A percentile compares a stretch with the other conserved stretches of the same genome.
These are phyloP conservation scores for Volvox carteri DNA, from an alignment of 163 green algal species.

Conservation along the genomic window DNA sequence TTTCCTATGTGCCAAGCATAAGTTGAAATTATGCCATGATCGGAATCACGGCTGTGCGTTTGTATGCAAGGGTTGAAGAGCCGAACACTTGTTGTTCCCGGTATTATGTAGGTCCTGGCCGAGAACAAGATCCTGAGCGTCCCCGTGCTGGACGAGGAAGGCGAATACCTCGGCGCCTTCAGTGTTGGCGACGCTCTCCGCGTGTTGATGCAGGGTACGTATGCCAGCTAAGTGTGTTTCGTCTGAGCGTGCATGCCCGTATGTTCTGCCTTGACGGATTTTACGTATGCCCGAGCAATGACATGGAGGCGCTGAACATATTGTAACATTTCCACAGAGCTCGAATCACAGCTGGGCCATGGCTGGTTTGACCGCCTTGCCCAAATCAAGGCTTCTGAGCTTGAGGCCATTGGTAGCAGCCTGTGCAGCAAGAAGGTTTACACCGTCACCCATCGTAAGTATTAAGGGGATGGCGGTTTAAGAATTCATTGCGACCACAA, in stretches of 20 bases:
- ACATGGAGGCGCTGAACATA: too few relatives aligned
- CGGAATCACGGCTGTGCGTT: too few relatives aligned
- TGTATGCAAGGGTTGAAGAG: too few relatives aligned
- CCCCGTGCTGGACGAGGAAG: slow-evolving; percentile 72
- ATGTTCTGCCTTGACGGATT: too few relatives aligned
- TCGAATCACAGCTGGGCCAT: slow-evolving; percentile 59
- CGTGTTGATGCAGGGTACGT: slow-evolving; percentile 56
- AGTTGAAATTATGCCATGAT: too few relatives aligned
- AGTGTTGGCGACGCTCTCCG: slow-evolving; percentile 59
- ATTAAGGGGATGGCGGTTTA: too few relatives aligned
- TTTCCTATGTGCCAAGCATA: too few relatives aligned
- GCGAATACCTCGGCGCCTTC: slow-evolving; percentile 69
- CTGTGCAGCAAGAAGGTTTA: slow-evolving; percentile 58
- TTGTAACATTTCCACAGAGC: slow-evolving; percentile 33
- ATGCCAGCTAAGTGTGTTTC: too few relatives aligned
- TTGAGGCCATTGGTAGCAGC: slow-evolving; percentile 55
- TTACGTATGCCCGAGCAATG: too few relatives aligned
- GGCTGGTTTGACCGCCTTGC: slow-evolving; percentile 55
- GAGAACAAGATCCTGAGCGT: slow-evolving; percentile 60
- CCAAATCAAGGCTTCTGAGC: slow-evolving; percentile 51
- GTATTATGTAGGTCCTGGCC: slow-evolving; percentile 26
- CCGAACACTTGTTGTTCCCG: too few relatives aligned
- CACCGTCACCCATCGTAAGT: slow-evolving; percentile 54
- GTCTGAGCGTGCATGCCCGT: neutral
- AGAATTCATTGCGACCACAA: too few relatives aligned